Base-by-base conservation (phyloP, 441 rosid genomes). In the Populus tomentosa region DNA sequence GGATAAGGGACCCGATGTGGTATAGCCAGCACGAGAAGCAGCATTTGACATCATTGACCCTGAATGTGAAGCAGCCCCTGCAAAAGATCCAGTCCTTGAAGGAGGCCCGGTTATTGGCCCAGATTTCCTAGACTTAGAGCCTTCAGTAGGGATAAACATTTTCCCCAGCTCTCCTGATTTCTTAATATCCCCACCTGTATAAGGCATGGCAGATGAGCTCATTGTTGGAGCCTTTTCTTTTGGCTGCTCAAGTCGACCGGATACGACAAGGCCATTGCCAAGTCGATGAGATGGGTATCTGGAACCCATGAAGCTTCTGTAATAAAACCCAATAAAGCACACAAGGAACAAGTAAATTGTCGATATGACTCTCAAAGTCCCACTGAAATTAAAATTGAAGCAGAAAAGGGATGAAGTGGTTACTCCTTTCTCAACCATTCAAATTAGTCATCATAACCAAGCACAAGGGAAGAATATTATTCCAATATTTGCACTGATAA, bases 151-250 rank as follows among this genome's bases (percentile, higher is more conserved):
- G 42, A 83, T 84, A 75, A 88, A 88, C 90, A 88, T 88, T 81
- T 88, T 88, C 38, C 90, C 90, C 35, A 88, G 77, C 76, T 88
- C 90, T 76, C 90, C 90, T n/a, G 90, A 88, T 62, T 76, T 88
- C 77, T 86, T 86, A 69, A 88, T 83, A 79, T 88, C 89, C 33
- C 90, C 90, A 3, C 90, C 88, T 16, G 88, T 88, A 62, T 86
- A 88, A 23, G 89, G 89, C 88, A 86, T 83, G 35, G 88, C 84
- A 5, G 73, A 75, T 53, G 89, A 86, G 71, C 82, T 86, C 86
- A 85, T 83, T 30, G 88, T 86, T 11, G 91, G 89, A 67, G 85
- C 7, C 67, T 80, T 83, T 81, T 88, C 89, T 72, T 88, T 88
- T 46, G 86, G 87, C 85, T 88, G 91, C 82, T 88, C 91, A 8